phyloP scores from a whole-genome alignment of 75 land plant genomes.

The Larix kaempferi region DNA sequence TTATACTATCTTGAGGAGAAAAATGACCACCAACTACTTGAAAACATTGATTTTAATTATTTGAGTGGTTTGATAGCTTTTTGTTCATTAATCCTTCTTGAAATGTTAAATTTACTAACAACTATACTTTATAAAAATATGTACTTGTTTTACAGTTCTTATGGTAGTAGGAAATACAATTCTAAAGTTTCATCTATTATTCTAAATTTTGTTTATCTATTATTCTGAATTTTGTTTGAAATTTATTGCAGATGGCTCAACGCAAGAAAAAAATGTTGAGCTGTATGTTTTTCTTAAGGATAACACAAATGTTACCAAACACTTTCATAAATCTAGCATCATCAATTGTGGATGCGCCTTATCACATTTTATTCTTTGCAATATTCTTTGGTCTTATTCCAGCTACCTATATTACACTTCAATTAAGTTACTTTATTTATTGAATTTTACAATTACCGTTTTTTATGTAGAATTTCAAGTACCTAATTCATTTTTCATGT shows the following conservation, averaged over 20 bases:
- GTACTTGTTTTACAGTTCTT: neutral
- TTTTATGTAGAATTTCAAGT: neutral
- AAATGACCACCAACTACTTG: too few relatives aligned
- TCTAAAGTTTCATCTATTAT: neutral
- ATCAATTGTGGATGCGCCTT: conserved; percentile 94
- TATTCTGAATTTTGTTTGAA: neutral
- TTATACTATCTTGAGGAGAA: conserved; percentile 6
- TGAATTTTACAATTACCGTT: neutral
- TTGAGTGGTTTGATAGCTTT: too few relatives aligned
- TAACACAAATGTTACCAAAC: conserved; percentile 91
- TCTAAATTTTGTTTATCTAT: neutral
- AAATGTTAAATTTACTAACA: neutral
- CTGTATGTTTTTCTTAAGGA: conserved; percentile 83
- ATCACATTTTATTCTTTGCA: conserved; percentile 69
- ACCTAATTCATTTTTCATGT: too few relatives aligned
- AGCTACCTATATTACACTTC: conserved; percentile 80
- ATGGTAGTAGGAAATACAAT: neutral
- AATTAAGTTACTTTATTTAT: conserved; percentile 35
- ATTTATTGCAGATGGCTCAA: conserved; percentile 61
- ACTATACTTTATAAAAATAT: neutral
- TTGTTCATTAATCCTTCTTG: neutral
- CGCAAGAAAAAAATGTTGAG: conserved; percentile 67
- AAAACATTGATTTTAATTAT: too few relatives aligned
- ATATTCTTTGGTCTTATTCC: conserved; percentile 86
- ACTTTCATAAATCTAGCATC: conserved; percentile 92